Base-by-base conservation (phyloP, 228 moss, liverwort and hornwort genomes). In the Sphagnum fallax region DNA sequence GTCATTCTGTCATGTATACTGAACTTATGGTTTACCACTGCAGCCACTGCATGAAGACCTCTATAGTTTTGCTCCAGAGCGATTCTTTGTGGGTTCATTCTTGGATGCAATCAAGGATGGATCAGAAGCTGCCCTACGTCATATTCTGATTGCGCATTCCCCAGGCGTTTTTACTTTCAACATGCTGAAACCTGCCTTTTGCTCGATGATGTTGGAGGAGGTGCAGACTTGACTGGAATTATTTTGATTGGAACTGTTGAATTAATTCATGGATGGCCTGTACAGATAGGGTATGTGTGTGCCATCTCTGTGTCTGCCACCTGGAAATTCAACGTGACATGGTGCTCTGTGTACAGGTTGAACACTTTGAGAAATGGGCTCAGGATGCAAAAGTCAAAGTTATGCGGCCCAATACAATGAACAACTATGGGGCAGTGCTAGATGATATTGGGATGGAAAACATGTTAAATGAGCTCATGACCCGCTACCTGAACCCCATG, bases 381-480 rank as follows among this genome's bases (percentile, higher is more conserved):
- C 80, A 85, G 70, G 93, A 93, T 62, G 83, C 98, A 4, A 90
- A 93, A 75, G 98, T 98, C 12, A 98, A 98, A 78, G 93, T 98
- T 70, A 98, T 98, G 98, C 90, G 93, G 68, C 98, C 98, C 14
- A 98, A 98, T 67, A 98, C 98, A 4, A 98, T 98, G 98, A 98
- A 93, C 76, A 98, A 93, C 69, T 98, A 98, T 69, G 98, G 98
- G 71, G 98, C 93, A 71, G 98, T 98, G 52, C 85, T 98, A 57
- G 98, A 98, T 77, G 98, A 98, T 67, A 98, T 98, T 75, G 98
- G 98, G 67, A 98, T 98, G 98, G 98, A 98, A 87, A 82, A 73
- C 78, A 98, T 98, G 98, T 76, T 98, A 79, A 82, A 93, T 78
- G 85, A 90, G 62, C 86, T 98, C 52, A 98, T 98, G 98, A 81